Conservation (phyloP, 2,329 filamentous ascomycete genomes). For the Pseudocercospora musae region DNA sequence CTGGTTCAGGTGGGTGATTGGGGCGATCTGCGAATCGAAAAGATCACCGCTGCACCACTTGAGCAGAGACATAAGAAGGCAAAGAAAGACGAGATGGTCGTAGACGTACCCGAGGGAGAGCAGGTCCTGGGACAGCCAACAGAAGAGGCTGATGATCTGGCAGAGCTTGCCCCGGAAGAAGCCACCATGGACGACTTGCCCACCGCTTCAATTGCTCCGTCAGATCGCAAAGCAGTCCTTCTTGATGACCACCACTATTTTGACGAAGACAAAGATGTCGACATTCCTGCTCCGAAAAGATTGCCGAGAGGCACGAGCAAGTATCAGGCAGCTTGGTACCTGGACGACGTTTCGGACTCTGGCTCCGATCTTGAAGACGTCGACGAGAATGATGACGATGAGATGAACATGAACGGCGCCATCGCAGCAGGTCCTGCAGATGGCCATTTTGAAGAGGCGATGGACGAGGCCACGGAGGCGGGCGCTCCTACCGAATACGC, state of each 20-base stretch:
- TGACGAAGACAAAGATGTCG: conserved; percentile 73
- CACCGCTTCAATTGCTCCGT: conserved; percentile 48
- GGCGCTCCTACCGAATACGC: conserved; percentile 80
- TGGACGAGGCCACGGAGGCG: conserved; percentile 58
- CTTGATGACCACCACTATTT: conserved; percentile 98
- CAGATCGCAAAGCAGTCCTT: conserved; percentile 72
- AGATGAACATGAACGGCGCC: conserved; percentile 48
- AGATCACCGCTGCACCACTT: conserved; percentile 75
- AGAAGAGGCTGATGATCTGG: conserved; percentile 77
- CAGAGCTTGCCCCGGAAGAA: conserved; percentile 82
- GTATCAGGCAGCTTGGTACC: conserved; percentile 92
- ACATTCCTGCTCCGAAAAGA: conserved; percentile 63
- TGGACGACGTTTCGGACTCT: conserved; percentile 76
- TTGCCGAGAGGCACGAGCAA: conserved; percentile 88
- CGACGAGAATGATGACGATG: conserved; percentile 49
- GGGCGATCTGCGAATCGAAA: conserved; percentile 89
- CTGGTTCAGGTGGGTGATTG: conserved; percentile 89
- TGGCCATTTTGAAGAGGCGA: conserved; percentile 54
- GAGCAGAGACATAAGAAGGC: conserved; percentile 52
- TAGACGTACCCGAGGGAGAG: conserved; percentile 59
- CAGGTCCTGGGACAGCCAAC: conserved; percentile 67
- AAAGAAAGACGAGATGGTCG: conserved; percentile 59
- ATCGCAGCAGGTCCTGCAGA: conserved; percentile 70
- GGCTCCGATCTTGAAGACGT: conserved; percentile 76
- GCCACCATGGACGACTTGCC: conserved; percentile 69